phyloP scores from a whole-genome alignment of 306 rosid species.

The Echinosophora koreensis region DNA sequence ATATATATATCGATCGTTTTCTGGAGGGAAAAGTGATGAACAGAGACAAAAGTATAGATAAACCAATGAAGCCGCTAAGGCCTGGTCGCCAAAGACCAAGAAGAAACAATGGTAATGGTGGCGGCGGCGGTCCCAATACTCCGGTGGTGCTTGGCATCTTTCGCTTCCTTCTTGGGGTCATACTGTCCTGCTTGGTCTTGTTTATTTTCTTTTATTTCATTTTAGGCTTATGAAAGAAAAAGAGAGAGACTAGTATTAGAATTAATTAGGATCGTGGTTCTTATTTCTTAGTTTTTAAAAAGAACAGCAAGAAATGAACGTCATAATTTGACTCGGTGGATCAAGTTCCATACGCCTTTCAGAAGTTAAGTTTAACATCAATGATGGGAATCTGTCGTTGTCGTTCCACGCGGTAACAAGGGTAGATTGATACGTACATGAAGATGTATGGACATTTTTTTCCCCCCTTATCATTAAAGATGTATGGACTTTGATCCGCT shows the following conservation, averaged over 20 bases:
- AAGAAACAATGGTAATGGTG: background rate
- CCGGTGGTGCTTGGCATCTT: slow-evolving; percentile 28
- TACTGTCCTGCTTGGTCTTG: background rate
- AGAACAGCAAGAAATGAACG: background rate
- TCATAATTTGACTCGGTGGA: slow-evolving; percentile 6
- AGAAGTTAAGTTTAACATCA: background rate
- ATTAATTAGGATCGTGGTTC: too few relatives aligned
- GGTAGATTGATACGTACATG: background rate
- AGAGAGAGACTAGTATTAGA: background rate
- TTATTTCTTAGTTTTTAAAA: background rate
- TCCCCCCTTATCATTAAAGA: background rate
- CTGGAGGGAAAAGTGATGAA: slow-evolving; percentile 22
- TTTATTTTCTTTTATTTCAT: slow-evolving; percentile 32
- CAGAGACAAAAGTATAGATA: slow-evolving; percentile 51
- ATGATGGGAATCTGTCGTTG: background rate
- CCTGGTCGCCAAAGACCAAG: slow-evolving; percentile 1
- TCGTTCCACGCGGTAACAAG: background rate
- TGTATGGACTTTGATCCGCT: slow-evolving; percentile 42
- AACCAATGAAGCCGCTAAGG: slow-evolving; percentile 19
- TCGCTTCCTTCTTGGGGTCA: slow-evolving; percentile 35
- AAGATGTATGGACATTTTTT: slow-evolving; percentile 8
- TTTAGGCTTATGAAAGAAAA: background rate
- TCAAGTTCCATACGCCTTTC: slow-evolving; percentile 40
- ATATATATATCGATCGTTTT: background rate
- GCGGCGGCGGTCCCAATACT: background rate